These are phyloP conservation scores for Alopecurus myosuroides DNA, from an alignment of 176 grass and related monocot species.

Conservation along the genomic window DNA sequence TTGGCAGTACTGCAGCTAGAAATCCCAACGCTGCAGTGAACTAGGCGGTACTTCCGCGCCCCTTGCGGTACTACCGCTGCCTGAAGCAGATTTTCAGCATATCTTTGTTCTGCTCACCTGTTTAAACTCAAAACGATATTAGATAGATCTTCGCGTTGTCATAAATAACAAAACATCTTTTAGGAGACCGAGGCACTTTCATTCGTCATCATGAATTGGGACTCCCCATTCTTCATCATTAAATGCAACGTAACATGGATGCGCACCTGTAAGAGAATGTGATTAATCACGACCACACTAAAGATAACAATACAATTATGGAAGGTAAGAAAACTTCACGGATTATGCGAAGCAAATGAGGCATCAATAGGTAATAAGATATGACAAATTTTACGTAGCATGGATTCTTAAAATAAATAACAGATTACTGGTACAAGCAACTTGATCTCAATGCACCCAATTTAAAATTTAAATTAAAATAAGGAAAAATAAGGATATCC, in stretches of 20 bases:
- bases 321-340: not conserved
- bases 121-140: too few relatives aligned
- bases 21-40: too few relatives aligned
- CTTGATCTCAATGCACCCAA: not conserved
- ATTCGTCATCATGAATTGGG: conserved; percentile 83
- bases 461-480: not conserved
- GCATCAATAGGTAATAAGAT: not conserved
- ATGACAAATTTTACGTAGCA: not conserved
- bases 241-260: conserved; percentile 70
- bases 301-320: not conserved
- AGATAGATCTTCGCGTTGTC: too few relatives aligned
- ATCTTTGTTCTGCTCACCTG: too few relatives aligned
- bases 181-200: too few relatives aligned
- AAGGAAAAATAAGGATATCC: not conserved
- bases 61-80: too few relatives aligned
- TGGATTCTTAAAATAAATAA: not conserved
- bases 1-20: too few relatives aligned
- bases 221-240: conserved; percentile 88
- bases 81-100: too few relatives aligned
- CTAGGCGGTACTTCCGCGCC: too few relatives aligned
- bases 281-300: not conserved
- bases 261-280: conserved; percentile 26
- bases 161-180: too few relatives aligned
- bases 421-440: not conserved
- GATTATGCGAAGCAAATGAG: not conserved